Base-by-base conservation (phyloP, 192 early-diverging fungal species). In the Linnemannia elongata region DNA sequence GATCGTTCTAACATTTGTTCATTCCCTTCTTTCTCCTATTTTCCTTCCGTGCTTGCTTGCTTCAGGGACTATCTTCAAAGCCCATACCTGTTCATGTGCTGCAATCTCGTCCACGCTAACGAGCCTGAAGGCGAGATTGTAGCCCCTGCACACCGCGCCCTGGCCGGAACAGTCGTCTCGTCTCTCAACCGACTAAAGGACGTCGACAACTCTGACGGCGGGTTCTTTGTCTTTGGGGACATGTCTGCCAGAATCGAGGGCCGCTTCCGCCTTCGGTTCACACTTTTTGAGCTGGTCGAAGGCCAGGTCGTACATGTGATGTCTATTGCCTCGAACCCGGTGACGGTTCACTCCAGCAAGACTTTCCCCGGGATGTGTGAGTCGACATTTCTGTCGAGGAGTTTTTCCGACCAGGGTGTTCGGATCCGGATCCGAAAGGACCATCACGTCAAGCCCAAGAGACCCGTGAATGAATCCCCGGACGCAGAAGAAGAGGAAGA, bases 31-130 rank as follows among this genome's bases (percentile, higher is more conserved):
- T 75, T 74, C 39, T 75, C 57, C 36, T 39, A 17, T 72, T 47
- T 76, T 41, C 18, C 18, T 38, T 70, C 18, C 18, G 20, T 52
- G 49, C 20, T 52, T 52, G 47, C 38, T 4, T 52, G 54, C 33
- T 30, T 6, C 78, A 91, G 89, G 42, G 83, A 89, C 45, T 91
- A 82, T 75, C 82, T 89, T 33, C 93, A 93, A 83, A 96, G 96
- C 85, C 96, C 97, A 42, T 96, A 97, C 87, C 97, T 97, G 85
- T 99, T 99, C 89, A 97, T 98, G 96, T 98, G 97, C 83, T 97
- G 95, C 27, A 96, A 96, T 44, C 91, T 99, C 39, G 94, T 98
- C 79, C 82, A 78, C 69, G 91, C 92, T 15, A 89, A 92, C 54
- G 93, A 94, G 24, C 92, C 90, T 71, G 92, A 94, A 33, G 92